Evolutionary conservation across 2,329 filamentous ascomycete species (phyloP).

Genomic region (Coccinonectria pachysandricola): DNA sequence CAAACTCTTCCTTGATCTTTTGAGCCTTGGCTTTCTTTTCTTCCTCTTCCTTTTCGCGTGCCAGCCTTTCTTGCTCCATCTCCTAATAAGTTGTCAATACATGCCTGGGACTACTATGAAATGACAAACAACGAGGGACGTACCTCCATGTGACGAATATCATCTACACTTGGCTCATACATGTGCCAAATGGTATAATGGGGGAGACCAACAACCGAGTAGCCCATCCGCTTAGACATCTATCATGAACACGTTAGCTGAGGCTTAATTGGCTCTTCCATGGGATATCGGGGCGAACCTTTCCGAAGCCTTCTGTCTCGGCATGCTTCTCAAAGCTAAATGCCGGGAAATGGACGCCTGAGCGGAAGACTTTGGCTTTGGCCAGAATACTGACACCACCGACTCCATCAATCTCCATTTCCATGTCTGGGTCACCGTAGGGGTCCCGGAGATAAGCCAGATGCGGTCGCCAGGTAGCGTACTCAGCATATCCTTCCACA

Average conservation of each 20-base stretch:
- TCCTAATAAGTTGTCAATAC: too few species aligned
- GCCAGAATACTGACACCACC: constrained; percentile 95
- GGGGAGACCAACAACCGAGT: constrained; percentile 86
- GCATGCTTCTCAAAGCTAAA: constrained; percentile 99
- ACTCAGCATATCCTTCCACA: constrained; percentile 97
- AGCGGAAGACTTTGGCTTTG: constrained; percentile 89
- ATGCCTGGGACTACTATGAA: too few species aligned
- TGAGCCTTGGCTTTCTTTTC: constrained; percentile 67
- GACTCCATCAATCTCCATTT: constrained; percentile 98
- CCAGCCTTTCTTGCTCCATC: constrained; percentile 81
- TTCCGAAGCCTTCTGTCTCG: constrained; percentile 96
- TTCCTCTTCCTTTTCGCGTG: constrained; percentile 59
- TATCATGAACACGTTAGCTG: constrained; percentile 26
- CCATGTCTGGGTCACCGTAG: constrained; percentile 96
- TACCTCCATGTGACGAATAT: constrained; percentile 92
- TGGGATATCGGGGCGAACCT: constrained; percentile 46
- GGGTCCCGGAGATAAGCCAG: constrained; percentile 93
- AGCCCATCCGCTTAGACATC: constrained; percentile 97
- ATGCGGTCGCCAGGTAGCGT: constrained; percentile 96
- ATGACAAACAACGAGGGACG: constrained; percentile 8
- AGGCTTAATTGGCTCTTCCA: neutral
- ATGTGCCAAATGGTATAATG: constrained; percentile 99
- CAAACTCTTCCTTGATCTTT: constrained; percentile 65
- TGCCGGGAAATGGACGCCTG: constrained; percentile 92
- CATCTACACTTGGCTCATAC: constrained; percentile 97